Base-by-base conservation (phyloP, 805 yeast genomes). In the Wickerhamomyces chaumierensis region DNA sequence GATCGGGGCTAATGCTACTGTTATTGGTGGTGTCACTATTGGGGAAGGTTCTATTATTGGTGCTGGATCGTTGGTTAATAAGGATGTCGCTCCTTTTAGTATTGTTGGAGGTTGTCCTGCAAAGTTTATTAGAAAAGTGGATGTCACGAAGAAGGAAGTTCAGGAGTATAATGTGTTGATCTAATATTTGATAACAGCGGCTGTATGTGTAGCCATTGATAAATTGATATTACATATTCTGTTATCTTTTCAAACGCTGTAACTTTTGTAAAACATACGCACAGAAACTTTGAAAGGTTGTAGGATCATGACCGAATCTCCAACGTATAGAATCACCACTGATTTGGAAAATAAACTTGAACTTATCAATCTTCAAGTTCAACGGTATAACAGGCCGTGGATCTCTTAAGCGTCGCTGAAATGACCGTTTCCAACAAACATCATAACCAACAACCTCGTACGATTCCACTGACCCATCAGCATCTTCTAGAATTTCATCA, bases 81-180 rank as follows among this genome's bases (percentile, higher is more conserved):
- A 62, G 39, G 73, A 68, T 42, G 69, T 80, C 21, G 79, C 81
- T 0, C 60, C 70, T 3, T 60, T 66, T 41, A 60, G 71, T 0
- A 70, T 79, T 15, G 79, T 71, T 13, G 80, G 63, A n/a, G 88
- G 88, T 0, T 65, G 65, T 17, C 88, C 86, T 0, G 80, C 75
- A 6, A 63, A 57, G 42, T 69, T 74, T 11, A 51, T 71, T 29
- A 61, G 12, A 14, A 25, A 25, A 13, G n/a, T 25, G 12, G 29
- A 25, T 14, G 7, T 25, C n/a, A 9, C 29, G 4, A 25, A 25
- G n/a, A 8, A 14, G 12, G 29, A 25, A 9, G 5, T 9, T 9
- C 14, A 25, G 29, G 12, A 25, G 14, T 25, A 8, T 14, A 8
- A 25, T 8, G 29, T 25, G 7, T 25, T 25, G 12, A 25, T 25